Evolutionary conservation across 805 yeast genomes (phyloP), one percentile per base, ranked within the genome.

Genomic region (Sungouiozyma ichnusensis): DNA sequence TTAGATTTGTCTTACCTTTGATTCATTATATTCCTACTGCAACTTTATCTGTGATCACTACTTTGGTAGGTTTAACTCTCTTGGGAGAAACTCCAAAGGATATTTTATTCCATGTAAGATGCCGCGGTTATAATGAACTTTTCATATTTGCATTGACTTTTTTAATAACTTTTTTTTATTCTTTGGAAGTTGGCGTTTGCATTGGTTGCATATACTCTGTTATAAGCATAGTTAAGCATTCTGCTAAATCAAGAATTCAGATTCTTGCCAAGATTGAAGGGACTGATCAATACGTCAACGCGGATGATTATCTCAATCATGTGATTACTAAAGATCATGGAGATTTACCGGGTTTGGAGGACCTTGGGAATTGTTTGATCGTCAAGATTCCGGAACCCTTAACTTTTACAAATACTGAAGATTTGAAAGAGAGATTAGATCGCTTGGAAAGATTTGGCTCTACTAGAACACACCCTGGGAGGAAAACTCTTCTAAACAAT

Each of bases 101-200:
- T 52, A 44, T 90, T 18, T 58, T 51, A 42, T 90, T 86, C 60
- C 95, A 85, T 62, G 71, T 79, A 68, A 64, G 66, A 40, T 76
- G 88, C 4, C 66, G 71, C 17, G 96, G 97, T 0, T 84, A 76
- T 62, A 76, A 77, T 53, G 98, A 90, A 54, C 57, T 90, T 3
- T 57, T 76, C 4, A 79, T 88, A 0, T 77, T 85, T 51, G 62
- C 67, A 14, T 66, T 81, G n/a, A 83, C 92, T 0, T 66, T 83
- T 5, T 34, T 70, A 1, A 71, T 79, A 1, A 81, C 94, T 0
- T 55, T 83, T 17, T 73, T 78, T 50, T 79, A 73, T 58, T 86
- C 97, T 0, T 79, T 88, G 57, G 95, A 90, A 59, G 78, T 82
- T 14, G 97, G 98, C 1, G 85, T 92, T 38, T 77, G 82, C 2